Conservation (phyloP, 208 protist genomes). For the Crithidia expoeki region DNA sequence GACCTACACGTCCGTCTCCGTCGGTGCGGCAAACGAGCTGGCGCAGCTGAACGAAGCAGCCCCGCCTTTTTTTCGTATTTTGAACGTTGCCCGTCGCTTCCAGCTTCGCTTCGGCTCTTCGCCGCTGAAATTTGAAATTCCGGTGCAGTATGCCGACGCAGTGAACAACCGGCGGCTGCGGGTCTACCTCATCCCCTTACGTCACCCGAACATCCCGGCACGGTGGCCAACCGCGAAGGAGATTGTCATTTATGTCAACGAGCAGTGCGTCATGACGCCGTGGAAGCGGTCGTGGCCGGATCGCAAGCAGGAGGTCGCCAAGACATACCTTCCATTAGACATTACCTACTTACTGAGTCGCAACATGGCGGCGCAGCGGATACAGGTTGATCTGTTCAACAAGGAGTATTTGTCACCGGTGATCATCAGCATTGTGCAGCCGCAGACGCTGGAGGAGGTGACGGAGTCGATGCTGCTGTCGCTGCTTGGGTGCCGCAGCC, state of each 20-base stretch:
- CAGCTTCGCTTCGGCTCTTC: conserved; percentile 72
- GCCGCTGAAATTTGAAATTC: conserved; percentile 68
- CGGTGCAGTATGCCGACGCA: conserved; percentile 55
- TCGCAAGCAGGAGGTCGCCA: conserved; percentile 57
- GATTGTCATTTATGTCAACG: conserved; percentile 79
- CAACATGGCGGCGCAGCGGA: conserved; percentile 42
- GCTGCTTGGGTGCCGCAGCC: conserved; percentile 13
- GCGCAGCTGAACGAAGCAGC: conserved; percentile 49
- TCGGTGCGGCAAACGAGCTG: conserved; percentile 32
- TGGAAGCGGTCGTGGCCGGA: conserved; percentile 85
- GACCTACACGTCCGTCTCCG: no score
- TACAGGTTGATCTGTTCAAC: conserved; percentile 69
- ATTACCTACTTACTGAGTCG: conserved; percentile 68
- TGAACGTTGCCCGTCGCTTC: conserved; percentile 55
- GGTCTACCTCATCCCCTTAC: conserved; percentile 65
- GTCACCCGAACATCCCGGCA: conserved; percentile 56
- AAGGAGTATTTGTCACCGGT: conserved; percentile 65
- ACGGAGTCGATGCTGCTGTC: conserved; percentile 44
- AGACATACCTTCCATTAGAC: conserved; percentile 79
- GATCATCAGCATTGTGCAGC: conserved; percentile 59
- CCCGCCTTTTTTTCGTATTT: conserved; percentile 69
- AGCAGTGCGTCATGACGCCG: conserved; percentile 58
- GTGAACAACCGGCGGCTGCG: conserved; percentile 64
- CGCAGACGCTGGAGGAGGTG: conserved; percentile 57
- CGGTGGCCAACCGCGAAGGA: conserved; percentile 78